A percentile compares a stretch with the other conserved stretches of the same genome.
Evolutionary conservation across 192 early-diverging fungal species (phyloP).

Genomic region (Coemansia sp.): DNA sequence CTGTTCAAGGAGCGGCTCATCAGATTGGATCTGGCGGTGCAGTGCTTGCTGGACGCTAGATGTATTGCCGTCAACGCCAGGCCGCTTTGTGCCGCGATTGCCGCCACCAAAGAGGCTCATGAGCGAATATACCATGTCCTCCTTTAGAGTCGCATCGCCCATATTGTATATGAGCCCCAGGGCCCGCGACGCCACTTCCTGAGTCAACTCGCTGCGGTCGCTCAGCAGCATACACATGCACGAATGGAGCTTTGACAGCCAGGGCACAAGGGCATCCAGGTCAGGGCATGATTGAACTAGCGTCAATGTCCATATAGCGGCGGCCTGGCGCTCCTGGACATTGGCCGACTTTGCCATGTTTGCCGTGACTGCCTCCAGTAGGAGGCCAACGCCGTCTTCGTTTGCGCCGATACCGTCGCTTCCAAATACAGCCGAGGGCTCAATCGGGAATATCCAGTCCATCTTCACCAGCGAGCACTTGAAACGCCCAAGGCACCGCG

Average conservation of each 20-base stretch:
- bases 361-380: conserved; percentile 8
- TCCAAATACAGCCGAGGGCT: conserved; percentile 14
- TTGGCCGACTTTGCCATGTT: conserved; percentile 22
- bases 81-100: neutral
- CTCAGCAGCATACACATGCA: conserved; percentile 69
- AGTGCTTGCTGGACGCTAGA: conserved; percentile 7
- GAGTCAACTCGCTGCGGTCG: conserved; percentile 67
- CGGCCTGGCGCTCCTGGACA: conserved; percentile 30
- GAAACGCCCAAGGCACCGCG: conserved; percentile 33
- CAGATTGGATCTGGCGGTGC: conserved; percentile 20
- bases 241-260: conserved; percentile 63
- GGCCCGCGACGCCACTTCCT: conserved; percentile 32
- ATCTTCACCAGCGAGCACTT: conserved; percentile 20
- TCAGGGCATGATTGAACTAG: conserved; percentile 29
- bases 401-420: conserved; percentile 12
- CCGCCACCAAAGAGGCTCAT: conserved; percentile 26
- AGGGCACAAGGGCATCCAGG: conserved; percentile 22
- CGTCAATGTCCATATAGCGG: conserved; percentile 31
- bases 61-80: neutral
- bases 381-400: conserved; percentile 1
- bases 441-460: conserved; percentile 26
- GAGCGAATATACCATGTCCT: conserved; percentile 36
- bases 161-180: conserved; percentile 33
- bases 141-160: conserved; percentile 23
- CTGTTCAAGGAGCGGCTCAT: conserved; percentile 34